Percentiles rank a stretch among this genome's conserved stretches.
Conservation (phyloP, 78 protist genomes). For the Guillardia theta region DNA sequence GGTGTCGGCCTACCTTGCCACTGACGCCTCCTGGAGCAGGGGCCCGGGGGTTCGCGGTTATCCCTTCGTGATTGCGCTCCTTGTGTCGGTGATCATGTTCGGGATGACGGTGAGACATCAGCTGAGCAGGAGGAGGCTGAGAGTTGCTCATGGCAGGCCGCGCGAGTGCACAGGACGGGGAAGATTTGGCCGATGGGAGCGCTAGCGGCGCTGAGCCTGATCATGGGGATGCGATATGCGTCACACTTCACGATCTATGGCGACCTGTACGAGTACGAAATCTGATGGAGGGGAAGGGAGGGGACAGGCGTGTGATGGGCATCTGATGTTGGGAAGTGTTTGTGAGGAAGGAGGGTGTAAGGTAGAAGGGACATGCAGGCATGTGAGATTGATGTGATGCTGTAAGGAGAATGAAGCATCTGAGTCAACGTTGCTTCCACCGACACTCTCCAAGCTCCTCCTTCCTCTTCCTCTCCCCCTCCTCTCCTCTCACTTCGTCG, state of each 20-base stretch:
- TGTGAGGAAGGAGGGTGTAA: not conserved
- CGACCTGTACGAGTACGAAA: not conserved
- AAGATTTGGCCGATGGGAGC: too few species aligned
- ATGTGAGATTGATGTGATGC: too few species aligned
- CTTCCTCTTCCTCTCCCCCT: too few species aligned
- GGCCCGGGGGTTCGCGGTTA: not conserved
- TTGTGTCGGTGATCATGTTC: not conserved
- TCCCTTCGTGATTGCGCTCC: not conserved
- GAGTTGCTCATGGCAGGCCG: not conserved
- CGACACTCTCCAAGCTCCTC: too few species aligned
- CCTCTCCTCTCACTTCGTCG: too few species aligned
- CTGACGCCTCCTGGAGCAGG: not conserved
- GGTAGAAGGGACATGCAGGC: not conserved
- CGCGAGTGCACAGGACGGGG: too few species aligned
- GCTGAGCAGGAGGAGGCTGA: not conserved
- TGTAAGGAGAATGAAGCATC: too few species aligned
- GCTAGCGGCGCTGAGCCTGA: not conserved
- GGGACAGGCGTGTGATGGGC: not conserved
- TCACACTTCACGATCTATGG: not conserved
- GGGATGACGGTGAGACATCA: not conserved
- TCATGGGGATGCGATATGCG: not conserved
- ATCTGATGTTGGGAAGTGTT: not conserved
- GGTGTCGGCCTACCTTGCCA: too few species aligned
- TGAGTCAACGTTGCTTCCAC: too few species aligned
- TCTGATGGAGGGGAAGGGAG: not conserved